These are phyloP conservation scores for Ustulina deusta DNA, from an alignment of 2,329 filamentous ascomycete genomes.

Conservation along the genomic window DNA sequence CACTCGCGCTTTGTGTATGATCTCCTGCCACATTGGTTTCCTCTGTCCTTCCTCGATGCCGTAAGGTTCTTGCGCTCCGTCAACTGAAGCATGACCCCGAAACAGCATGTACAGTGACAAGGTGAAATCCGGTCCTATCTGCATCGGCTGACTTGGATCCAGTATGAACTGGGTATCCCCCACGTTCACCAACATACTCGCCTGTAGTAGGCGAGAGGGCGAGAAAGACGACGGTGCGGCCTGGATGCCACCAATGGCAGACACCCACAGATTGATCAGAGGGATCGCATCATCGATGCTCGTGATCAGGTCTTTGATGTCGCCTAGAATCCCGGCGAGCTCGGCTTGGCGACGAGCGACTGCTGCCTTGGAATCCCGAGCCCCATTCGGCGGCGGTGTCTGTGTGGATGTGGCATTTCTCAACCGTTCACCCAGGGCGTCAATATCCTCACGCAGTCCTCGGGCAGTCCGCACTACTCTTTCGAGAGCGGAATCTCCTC, in stretches of 20 bases:
- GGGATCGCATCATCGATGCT: slow-evolving; percentile 93
- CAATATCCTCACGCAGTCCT: slow-evolving; percentile 84
- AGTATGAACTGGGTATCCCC: slow-evolving; percentile 86
- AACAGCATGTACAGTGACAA: slow-evolving; percentile 97
- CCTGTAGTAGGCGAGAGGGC: slow-evolving; percentile 89
- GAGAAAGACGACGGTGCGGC: slow-evolving; percentile 86
- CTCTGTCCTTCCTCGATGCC: slow-evolving; percentile 66
- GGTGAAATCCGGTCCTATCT: slow-evolving; percentile 88
- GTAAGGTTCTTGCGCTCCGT: slow-evolving; percentile 59
- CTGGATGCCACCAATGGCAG: slow-evolving; percentile 89
- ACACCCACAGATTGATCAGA: slow-evolving; percentile 91
- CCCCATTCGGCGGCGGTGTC: slow-evolving; percentile 61
- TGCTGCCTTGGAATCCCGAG: slow-evolving; percentile 60
- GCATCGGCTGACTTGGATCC: slow-evolving; percentile 72
- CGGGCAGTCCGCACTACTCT: slow-evolving; percentile 87
- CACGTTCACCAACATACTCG: slow-evolving; percentile 88
- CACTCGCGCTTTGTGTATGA: slow-evolving; percentile 90
- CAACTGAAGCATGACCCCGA: slow-evolving; percentile 74
- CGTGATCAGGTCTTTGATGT: slow-evolving; percentile 79
- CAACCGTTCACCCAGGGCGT: slow-evolving; percentile 79
- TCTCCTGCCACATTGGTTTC: slow-evolving; percentile 91
- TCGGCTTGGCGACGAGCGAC: slow-evolving; percentile 71
- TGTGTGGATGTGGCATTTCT: slow-evolving; percentile 75
- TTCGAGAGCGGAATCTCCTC: slow-evolving; percentile 74
- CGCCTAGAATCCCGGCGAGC: slow-evolving; percentile 75